These are phyloP conservation scores for Hysterangium stoloniferum DNA, from an alignment of 768 basidiomycete species.

Conservation along the genomic window DNA sequence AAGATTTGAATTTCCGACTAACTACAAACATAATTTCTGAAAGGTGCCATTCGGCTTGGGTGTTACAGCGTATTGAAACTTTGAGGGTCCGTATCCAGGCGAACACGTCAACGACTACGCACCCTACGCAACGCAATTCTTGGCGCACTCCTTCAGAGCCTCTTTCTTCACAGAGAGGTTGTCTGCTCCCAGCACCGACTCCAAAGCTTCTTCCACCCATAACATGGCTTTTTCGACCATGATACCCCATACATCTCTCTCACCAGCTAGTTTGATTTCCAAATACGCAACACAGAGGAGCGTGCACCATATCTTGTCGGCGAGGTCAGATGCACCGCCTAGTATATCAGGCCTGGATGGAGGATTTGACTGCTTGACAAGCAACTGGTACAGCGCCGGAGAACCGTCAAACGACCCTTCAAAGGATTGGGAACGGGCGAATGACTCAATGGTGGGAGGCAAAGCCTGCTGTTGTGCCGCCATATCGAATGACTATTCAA, in stretches of 20 bases:
- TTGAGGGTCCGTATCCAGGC: no score
- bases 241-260: slow-evolving; percentile 35
- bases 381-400: background rate
- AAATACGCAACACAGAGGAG: slow-evolving; percentile 40
- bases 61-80: no score
- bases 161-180: background rate
- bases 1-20: no score
- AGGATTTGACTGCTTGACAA: background rate
- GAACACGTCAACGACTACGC: no score
- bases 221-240: slow-evolving; percentile 35
- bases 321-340: background rate
- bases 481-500: no score
- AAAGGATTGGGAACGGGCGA: slow-evolving; percentile 6
- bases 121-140: slow-evolving; percentile 1
- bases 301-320: slow-evolving; percentile 39
- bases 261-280: slow-evolving; percentile 28
- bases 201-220: slow-evolving; percentile 18
- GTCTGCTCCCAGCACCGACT: background rate
- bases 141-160: background rate
- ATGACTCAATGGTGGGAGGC: background rate
- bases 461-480: no score
- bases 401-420: slow-evolving; percentile 8
- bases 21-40: no score
- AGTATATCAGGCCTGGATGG: background rate
- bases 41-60: no score